Base-by-base conservation (phyloP, 306 rosid genomes). In the Albizia julibrissin region DNA sequence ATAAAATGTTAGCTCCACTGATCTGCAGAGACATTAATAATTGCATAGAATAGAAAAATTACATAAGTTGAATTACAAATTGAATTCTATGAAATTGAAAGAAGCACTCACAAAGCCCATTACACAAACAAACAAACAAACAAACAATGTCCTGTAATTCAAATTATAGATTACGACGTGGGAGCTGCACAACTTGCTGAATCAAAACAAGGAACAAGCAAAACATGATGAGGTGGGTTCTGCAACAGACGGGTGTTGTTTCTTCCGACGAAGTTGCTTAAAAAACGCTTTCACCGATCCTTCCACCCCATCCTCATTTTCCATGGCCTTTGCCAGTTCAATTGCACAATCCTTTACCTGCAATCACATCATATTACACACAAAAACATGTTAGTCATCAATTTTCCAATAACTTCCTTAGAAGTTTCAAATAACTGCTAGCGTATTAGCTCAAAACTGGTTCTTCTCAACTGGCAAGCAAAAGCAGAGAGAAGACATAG, bases 211-310 rank as follows among this genome's bases (percentile, higher is more conserved):
- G 59, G 97, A 83, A 86, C 97, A 94, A 19, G 98, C 94, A 73
- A 96, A 92, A 84, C 99, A 96, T 81, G 97, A 76, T 9, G 92
- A 29, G 73, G 16, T 86, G 0, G 86, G 77, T 71, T 89, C 92
- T 15, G 26, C 27, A 21, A 91, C 94, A 3, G 87, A 21, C 27
- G 87, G 21, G 31, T 92, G 95, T 0, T 86, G 71, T 54, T 90
- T 92, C 61, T 37, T 89, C 58, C 9, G 69, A 79, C 92, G 95
- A 90, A 92, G 91, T 79, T 94, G 99, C 89, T 96, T 96, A 62
- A 93, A 92, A 89, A 96, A 96, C 84, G 97, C 99, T 83, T 87
- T 96, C 67, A 96, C 99, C n/a, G 98, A 98, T 75, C 99, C 99
- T 8, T 89, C 77, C 54, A 96, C 98, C 19, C 99, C 99, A 79